Percentiles rank a stretch among this genome's conserved stretches.
Evolutionary conservation across 2,329 filamentous ascomycete genomes (phyloP).

Genomic region (Pseudogymnoascus sp.): DNA sequence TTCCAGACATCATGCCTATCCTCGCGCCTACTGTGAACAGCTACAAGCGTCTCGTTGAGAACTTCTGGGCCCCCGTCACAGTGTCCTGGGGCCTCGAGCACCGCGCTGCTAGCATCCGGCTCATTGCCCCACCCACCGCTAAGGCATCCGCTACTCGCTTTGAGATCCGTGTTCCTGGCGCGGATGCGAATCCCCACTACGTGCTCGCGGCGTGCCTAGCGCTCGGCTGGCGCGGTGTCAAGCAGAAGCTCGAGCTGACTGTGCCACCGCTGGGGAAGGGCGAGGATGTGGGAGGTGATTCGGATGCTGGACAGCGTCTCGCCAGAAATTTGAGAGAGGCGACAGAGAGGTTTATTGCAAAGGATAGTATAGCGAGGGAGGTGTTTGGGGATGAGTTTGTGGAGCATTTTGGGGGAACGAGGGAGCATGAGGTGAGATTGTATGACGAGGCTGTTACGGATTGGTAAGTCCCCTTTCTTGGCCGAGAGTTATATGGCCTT

Average conservation of each 20-base stretch:
- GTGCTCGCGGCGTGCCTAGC: slow-evolving; percentile 82
- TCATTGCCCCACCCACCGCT: slow-evolving; percentile 81
- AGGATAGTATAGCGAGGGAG: slow-evolving; percentile 81
- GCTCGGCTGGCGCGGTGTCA: slow-evolving; percentile 82
- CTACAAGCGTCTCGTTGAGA: slow-evolving; percentile 96
- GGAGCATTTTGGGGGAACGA: slow-evolving; percentile 85
- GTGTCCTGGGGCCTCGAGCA: slow-evolving; percentile 97
- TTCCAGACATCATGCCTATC: slow-evolving; percentile 93
- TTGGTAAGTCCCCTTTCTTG: slow-evolving; percentile 54
- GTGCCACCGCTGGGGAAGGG: slow-evolving; percentile 78
- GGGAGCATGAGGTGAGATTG: slow-evolving; percentile 80
- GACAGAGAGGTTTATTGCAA: slow-evolving; percentile 64
- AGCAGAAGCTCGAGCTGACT: slow-evolving; percentile 80
- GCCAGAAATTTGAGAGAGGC: slow-evolving; percentile 83
- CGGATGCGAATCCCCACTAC: slow-evolving; percentile 82
- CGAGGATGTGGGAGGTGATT: slow-evolving; percentile 65
- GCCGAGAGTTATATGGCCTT: neutral
- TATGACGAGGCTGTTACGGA: slow-evolving; percentile 98
- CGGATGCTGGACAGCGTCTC: slow-evolving; percentile 66
- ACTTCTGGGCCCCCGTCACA: slow-evolving; percentile 97
- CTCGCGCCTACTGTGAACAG: slow-evolving; percentile 93
- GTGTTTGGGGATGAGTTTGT: slow-evolving; percentile 94
- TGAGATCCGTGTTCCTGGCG: slow-evolving; percentile 88
- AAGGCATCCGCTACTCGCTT: slow-evolving; percentile 83
- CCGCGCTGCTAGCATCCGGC: slow-evolving; percentile 78